Conservation (phyloP, 345 rosid species). For the Luvunga scandens region DNA sequence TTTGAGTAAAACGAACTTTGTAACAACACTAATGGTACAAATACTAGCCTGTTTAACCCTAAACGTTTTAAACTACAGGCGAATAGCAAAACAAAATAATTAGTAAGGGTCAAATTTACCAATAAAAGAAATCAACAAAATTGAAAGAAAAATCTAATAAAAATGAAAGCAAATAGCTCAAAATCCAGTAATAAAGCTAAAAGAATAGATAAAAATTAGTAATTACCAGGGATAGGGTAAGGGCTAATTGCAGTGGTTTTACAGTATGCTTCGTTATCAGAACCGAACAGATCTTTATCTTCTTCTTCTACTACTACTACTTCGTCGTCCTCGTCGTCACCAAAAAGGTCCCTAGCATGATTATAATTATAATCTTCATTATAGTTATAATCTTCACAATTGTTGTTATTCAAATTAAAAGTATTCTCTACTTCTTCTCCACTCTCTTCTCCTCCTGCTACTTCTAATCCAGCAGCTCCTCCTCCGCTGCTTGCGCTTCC, state of each 20-base stretch:
- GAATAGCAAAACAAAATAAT: neutral
- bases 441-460: conserved; percentile 41
- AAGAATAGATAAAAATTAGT: neutral
- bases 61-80: neutral
- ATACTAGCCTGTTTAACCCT: neutral
- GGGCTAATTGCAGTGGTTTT: conserved; percentile 69
- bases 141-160: neutral
- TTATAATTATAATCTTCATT: conserved; percentile 3
- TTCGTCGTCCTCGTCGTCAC: conserved; percentile 17
- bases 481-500: conserved; percentile 49
- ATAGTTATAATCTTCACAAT: too few relatives aligned
- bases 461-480: conserved; percentile 47
- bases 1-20: neutral
- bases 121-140: neutral
- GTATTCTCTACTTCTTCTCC: conserved; percentile 41
- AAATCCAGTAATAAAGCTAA: neutral
- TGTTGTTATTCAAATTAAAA: conserved; percentile 14
- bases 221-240: conserved; percentile 68
- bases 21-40: neutral
- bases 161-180: neutral
- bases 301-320: conserved; percentile 27
- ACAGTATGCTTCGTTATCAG: conserved; percentile 85
- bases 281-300: conserved; percentile 80
- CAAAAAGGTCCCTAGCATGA: conserved; percentile 13
- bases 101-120: neutral